Conservation (phyloP, 2,329 filamentous ascomycete genomes). For the Bipolaris cookei region DNA sequence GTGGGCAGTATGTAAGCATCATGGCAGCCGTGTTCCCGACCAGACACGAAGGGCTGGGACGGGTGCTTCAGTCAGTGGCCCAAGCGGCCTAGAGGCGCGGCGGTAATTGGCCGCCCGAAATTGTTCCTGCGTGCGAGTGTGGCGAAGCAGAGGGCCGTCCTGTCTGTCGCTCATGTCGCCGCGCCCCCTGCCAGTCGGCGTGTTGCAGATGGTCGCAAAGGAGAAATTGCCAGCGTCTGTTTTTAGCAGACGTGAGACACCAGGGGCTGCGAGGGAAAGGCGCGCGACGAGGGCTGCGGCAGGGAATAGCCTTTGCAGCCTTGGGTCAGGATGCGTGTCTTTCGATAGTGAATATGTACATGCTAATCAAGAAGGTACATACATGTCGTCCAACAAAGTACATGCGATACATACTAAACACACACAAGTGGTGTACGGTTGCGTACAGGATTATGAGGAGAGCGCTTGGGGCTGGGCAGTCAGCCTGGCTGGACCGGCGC, state of each 20-base stretch:
- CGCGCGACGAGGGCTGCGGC: background rate
- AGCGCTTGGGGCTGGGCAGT: background rate
- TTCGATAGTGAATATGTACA: background rate
- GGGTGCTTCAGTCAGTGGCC: slow-evolving; percentile 15
- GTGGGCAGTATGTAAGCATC: no score
- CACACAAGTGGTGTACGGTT: no score
- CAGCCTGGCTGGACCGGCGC: slow-evolving; percentile 23
- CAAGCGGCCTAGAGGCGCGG: slow-evolving; percentile 6
- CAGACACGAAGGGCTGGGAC: slow-evolving; percentile 12
- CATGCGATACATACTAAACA: no score
- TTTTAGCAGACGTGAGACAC: slow-evolving; percentile 15
- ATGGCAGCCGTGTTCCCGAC: background rate
- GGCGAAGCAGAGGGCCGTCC: slow-evolving; percentile 25
- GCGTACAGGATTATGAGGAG: background rate
- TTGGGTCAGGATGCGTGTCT: background rate
- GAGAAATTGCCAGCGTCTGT: slow-evolving; percentile 13
- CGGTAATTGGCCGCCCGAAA: slow-evolving; percentile 21
- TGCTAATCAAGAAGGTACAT: background rate
- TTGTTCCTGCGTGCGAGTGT: slow-evolving; percentile 32
- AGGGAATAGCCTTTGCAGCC: background rate
- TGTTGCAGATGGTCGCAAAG: slow-evolving; percentile 5
- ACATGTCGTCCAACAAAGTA: no score
- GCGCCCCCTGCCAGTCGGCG: slow-evolving; percentile 14
- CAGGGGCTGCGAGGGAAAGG: background rate
- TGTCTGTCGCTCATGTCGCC: background rate